phyloP scores from a whole-genome alignment of 345 rosid species.

The Hibiscus trionum region DNA sequence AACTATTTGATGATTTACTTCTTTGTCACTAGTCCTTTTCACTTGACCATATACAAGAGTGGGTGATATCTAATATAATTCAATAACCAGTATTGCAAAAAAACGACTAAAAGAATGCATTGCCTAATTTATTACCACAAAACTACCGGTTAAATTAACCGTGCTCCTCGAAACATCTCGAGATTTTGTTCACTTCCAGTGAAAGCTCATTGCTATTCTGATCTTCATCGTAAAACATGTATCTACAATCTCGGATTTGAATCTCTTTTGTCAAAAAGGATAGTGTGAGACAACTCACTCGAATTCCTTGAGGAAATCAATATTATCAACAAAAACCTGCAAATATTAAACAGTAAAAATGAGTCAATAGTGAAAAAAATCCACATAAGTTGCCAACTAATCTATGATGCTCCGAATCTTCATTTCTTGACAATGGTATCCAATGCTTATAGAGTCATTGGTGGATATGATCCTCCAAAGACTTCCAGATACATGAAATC shows the following conservation, averaged over 20 bases:
- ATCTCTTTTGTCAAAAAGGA: slow-evolving; percentile 15
- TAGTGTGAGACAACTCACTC: slow-evolving; percentile 41
- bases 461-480: neutral
- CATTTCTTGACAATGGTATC: neutral
- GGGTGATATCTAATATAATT: neutral
- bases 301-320: slow-evolving; percentile 79
- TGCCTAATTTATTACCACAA: neutral
- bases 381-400: neutral
- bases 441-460: neutral
- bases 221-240: no score
- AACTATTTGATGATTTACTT: neutral
- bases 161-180: neutral
- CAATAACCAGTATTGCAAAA: neutral
- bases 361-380: neutral
- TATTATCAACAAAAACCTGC: slow-evolving; percentile 91
- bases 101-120: neutral
- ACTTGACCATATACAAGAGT: neutral
- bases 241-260: no score
- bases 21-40: neutral
- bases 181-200: neutral
- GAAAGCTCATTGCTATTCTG: no score
- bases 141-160: neutral
- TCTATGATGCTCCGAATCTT: neutral
- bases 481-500: neutral
- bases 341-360: neutral